A percentile compares a stretch with the other conserved stretches of the same genome.
These are phyloP conservation scores for Colletotrichum agaves DNA, from an alignment of 2,329 filamentous ascomycete genomes.

Conservation along the genomic window DNA sequence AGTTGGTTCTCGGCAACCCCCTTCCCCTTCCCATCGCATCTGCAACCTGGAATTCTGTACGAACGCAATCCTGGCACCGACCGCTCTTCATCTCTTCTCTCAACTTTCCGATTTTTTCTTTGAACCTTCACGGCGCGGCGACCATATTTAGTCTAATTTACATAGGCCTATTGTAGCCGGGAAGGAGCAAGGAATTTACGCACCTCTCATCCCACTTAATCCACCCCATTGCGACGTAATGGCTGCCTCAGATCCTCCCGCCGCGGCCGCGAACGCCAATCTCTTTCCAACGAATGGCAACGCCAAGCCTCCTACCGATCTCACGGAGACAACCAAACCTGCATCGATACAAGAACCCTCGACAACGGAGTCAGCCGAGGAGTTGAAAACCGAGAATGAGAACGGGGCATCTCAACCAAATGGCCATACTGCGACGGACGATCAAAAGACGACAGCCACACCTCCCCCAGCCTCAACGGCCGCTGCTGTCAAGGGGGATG, in stretches of 20 bases:
- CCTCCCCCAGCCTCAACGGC: slow-evolving; percentile 6
- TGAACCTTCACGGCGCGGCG: neutral
- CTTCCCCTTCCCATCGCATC: neutral
- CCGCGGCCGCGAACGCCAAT: slow-evolving; percentile 17
- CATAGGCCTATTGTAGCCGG: neutral
- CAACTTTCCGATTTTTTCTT: neutral
- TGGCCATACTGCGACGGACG: slow-evolving; percentile 15
- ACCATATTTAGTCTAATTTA: slow-evolving; percentile 2
- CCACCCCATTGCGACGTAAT: slow-evolving; percentile 32
- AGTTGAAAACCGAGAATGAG: neutral
- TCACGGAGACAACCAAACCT: slow-evolving; percentile 12
- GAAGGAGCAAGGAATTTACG: neutral
- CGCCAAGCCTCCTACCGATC: slow-evolving; percentile 21
- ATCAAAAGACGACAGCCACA: neutral
- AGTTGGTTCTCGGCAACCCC: neutral
- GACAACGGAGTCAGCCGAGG: neutral
- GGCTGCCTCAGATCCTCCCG: slow-evolving; percentile 31
- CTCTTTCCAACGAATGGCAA: slow-evolving; percentile 4
- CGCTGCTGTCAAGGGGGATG: neutral
- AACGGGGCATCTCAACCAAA: neutral
- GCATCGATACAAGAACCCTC: neutral
- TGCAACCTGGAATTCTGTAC: neutral
- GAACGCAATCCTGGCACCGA: slow-evolving; percentile 25
- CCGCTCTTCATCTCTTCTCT: slow-evolving; percentile 16
- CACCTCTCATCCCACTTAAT: slow-evolving; percentile 4